Conservation (phyloP, 257 asterid species). For the Asclepias syriaca region DNA sequence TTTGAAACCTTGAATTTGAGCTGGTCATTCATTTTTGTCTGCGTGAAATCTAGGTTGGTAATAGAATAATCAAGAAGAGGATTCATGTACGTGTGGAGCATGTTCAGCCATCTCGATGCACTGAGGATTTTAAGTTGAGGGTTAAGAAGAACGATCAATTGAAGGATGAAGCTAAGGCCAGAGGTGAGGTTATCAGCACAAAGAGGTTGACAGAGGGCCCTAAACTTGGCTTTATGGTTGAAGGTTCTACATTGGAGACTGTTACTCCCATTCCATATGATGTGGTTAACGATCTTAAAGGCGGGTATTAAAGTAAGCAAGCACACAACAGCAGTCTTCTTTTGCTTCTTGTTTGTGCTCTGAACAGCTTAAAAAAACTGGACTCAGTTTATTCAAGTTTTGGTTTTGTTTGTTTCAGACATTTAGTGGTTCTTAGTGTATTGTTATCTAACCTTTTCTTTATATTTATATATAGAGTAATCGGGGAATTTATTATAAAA, state of each 20-base stretch:
- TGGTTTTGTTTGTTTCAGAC: neutral
- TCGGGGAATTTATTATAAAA: too few species aligned
- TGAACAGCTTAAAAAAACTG: neutral
- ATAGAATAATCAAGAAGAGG: constrained; percentile 58
- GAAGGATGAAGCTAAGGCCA: constrained; percentile 66
- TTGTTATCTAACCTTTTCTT: neutral
- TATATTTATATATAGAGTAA: too few species aligned
- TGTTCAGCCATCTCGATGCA: constrained; percentile 67
- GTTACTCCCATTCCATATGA: constrained; percentile 87
- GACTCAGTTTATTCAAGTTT: neutral
- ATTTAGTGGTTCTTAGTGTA: neutral
- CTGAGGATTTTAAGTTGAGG: constrained; percentile 50
- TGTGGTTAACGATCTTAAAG: constrained; percentile 91
- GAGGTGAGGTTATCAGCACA: constrained; percentile 60
- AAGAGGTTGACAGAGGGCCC: constrained; percentile 80
- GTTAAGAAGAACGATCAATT: constrained; percentile 52
- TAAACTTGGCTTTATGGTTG: constrained; percentile 75
- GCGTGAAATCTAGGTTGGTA: constrained; percentile 43
- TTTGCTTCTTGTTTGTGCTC: neutral
- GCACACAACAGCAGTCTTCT: too few species aligned
- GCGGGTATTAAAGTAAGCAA: constrained; percentile 45
- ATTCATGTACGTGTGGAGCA: constrained; percentile 76
- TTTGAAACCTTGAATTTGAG: neutral
- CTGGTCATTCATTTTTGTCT: neutral
- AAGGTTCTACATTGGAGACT: constrained; percentile 61